Percentiles rank a stretch among this genome's conserved stretches.
Conservation (phyloP, 176 grass and related monocot species). For the Oryza rufipogon region DNA sequence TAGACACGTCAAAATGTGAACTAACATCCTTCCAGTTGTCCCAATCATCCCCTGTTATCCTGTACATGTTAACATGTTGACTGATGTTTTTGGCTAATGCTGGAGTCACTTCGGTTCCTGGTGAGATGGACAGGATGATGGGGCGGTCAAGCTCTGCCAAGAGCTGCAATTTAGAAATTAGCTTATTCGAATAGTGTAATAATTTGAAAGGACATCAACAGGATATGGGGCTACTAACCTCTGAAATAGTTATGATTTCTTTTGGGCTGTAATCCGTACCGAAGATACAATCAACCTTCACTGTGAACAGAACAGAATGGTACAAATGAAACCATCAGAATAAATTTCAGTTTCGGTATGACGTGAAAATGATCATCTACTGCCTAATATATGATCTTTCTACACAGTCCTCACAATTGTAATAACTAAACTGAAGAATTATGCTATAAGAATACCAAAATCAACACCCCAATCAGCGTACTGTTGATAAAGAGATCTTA, state of each 20-base stretch:
- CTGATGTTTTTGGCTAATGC: constrained; percentile 68
- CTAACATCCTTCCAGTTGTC: constrained; percentile 80
- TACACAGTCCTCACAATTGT: neutral
- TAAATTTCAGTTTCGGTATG: neutral
- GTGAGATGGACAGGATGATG: constrained; percentile 82
- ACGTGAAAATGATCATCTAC: constrained; percentile 8
- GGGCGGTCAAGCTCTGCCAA: constrained; percentile 71
- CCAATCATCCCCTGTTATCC: constrained; percentile 94
- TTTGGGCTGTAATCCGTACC: constrained; percentile 77
- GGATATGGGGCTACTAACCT: constrained; percentile 52
- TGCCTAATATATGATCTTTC: neutral
- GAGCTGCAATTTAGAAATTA: constrained; percentile 55
- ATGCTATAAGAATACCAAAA: constrained; percentile 61
- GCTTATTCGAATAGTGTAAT: constrained; percentile 10
- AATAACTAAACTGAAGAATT: neutral
- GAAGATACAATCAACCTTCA: constrained; percentile 95
- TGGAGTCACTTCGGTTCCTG: constrained; percentile 65
- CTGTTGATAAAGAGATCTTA: constrained; percentile 85
- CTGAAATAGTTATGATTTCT: constrained; percentile 75
- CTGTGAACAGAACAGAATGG: constrained; percentile 49
- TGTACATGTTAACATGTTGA: constrained; percentile 79
- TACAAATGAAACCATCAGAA: constrained; percentile 1
- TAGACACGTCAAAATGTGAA: constrained; percentile 76
- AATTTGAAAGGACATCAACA: constrained; percentile 21
- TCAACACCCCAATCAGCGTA: constrained; percentile 91